Conservation (phyloP, 495 filamentous ascomycete genomes). For the Hyphodiscus hymeniophilus region DNA sequence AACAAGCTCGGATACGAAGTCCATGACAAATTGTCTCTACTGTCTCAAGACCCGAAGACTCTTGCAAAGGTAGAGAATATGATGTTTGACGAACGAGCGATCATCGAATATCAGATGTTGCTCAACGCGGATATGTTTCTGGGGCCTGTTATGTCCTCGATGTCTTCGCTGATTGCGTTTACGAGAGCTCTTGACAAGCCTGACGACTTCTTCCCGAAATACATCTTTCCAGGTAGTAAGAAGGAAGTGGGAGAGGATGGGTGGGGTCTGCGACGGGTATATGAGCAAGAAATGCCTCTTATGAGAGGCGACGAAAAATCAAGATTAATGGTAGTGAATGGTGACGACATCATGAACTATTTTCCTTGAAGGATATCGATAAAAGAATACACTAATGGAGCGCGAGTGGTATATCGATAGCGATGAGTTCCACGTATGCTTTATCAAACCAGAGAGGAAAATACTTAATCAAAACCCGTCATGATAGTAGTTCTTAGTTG, state of each 20-base stretch:
- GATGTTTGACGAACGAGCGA: conserved; percentile 7
- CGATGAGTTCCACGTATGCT: too few relatives aligned
- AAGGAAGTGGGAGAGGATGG: not conserved
- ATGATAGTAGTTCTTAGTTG: too few relatives aligned
- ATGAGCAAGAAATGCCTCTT: not conserved
- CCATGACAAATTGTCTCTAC: conserved; percentile 8
- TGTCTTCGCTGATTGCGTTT: conserved; percentile 7
- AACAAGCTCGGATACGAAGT: not conserved
- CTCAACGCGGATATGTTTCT: conserved; percentile 1
- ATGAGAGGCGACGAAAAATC: conserved; percentile 7
- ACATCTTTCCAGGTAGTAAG: conserved; percentile 9
- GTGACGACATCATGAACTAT: conserved; percentile 4
- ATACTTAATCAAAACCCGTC: too few relatives aligned
- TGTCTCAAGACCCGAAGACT: not conserved
- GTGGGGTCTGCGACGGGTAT: too few relatives aligned
- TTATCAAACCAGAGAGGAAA: too few relatives aligned
- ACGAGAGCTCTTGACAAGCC: not conserved
- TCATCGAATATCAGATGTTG: conserved; percentile 6
- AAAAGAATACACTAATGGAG: too few relatives aligned
- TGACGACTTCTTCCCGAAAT: conserved; percentile 3
- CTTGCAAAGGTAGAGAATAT: not conserved
- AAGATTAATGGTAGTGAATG: conserved; percentile 3
- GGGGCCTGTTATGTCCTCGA: conserved; percentile 1
- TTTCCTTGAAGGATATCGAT: conserved; percentile 7
- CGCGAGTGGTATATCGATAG: too few relatives aligned